These are phyloP conservation scores for Chaetomium cochliodes DNA, from an alignment of 495 filamentous ascomycete species.

Conservation along the genomic window DNA sequence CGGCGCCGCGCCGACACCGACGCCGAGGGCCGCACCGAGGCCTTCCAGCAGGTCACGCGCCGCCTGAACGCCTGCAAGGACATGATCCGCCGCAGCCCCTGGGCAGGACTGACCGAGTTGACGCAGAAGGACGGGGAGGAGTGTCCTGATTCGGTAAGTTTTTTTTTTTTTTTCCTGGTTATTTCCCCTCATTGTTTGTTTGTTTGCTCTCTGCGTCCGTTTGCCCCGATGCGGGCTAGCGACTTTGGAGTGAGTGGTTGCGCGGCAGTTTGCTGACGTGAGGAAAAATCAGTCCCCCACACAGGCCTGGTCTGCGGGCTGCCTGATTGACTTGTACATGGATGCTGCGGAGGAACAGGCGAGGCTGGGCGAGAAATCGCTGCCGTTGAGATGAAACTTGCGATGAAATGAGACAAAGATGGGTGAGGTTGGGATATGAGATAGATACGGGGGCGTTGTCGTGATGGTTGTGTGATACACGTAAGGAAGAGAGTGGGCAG, in stretches of 20 bases:
- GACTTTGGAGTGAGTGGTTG: neutral
- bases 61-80: slow-evolving; percentile 78
- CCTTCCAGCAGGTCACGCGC: slow-evolving; percentile 88
- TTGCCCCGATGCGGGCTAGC: neutral
- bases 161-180: neutral
- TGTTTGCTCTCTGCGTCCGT: neutral
- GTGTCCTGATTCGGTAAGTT: slow-evolving; percentile 82
- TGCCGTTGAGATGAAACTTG: slow-evolving; percentile 27
- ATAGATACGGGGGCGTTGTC: neutral
- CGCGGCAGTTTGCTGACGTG: slow-evolving; percentile 18
- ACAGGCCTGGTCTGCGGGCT: slow-evolving; percentile 92
- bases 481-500: neutral
- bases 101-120: slow-evolving; percentile 92
- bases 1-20: slow-evolving; percentile 61
- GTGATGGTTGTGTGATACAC: neutral
- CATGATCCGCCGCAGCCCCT: slow-evolving; percentile 70
- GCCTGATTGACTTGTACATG: slow-evolving; percentile 90
- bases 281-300: slow-evolving; percentile 65
- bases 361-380: slow-evolving; percentile 28
- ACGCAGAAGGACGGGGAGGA: slow-evolving; percentile 83
- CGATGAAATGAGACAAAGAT: neutral
- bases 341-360: slow-evolving; percentile 63
- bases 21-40: slow-evolving; percentile 68
- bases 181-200: too few species aligned
- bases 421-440: neutral